phyloP scores from a whole-genome alignment of 2,329 filamentous ascomycete species.

The Emericellopsis cladophorae region DNA sequence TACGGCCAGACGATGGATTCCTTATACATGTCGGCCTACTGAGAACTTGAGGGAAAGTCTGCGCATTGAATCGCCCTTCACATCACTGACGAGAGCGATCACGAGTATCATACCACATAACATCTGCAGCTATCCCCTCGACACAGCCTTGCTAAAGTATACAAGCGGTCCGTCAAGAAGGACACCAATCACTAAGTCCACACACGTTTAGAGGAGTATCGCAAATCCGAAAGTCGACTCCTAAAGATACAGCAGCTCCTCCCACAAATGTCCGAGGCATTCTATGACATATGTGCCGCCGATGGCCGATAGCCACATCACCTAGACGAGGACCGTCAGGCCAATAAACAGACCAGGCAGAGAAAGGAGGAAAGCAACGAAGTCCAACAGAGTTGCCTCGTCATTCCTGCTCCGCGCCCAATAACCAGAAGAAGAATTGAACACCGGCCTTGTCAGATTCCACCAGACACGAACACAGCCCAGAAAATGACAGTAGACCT shows the following conservation, averaged over 20 bases:
- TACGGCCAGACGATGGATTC: conserved; percentile 60
- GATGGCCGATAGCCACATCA: conserved; percentile 10
- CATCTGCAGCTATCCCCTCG: no score
- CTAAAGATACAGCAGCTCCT: conserved; percentile 12
- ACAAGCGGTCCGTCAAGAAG: no score
- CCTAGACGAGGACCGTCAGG: conserved; percentile 11
- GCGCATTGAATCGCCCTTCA: no score
- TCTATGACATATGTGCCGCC: conserved; percentile 10
- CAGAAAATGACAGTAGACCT: background rate
- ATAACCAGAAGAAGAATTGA: conserved; percentile 21
- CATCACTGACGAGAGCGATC: no score
- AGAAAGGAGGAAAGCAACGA: conserved; percentile 11
- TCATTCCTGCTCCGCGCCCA: conserved; percentile 14
- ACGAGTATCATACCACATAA: no score
- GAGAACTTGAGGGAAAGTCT: conserved; percentile 10
- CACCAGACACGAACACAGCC: conserved; percentile 18
- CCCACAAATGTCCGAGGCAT: conserved; percentile 5
- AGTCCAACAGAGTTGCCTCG: conserved; percentile 11
- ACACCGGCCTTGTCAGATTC: conserved; percentile 22
- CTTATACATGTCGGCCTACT: conserved; percentile 69
- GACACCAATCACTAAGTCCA: no score
- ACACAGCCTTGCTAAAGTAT: no score
- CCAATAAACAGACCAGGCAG: conserved; percentile 12
- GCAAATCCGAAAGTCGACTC: background rate
- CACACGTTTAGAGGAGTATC: no score